These are phyloP conservation scores for Penicillium crystallinum DNA, from an alignment of 495 filamentous ascomycete genomes.

Conservation along the genomic window DNA sequence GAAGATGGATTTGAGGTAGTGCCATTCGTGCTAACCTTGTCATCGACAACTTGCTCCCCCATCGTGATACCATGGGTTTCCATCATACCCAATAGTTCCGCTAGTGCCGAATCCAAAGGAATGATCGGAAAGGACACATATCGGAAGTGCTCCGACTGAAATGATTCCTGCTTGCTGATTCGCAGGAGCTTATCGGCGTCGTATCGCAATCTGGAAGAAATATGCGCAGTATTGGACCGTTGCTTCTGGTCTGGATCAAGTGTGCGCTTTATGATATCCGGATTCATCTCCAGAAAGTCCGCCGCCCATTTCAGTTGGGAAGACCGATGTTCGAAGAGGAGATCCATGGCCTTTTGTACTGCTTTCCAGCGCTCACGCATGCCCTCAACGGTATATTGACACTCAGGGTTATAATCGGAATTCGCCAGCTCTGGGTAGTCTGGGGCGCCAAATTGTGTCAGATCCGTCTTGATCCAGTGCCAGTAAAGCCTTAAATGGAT, in stretches of 20 bases:
- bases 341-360: constrained; percentile 4
- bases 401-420: background rate
- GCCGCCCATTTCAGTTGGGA: constrained; percentile 10
- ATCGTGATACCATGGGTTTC: constrained; percentile 1
- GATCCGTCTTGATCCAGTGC: background rate
- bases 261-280: constrained; percentile 20
- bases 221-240: constrained; percentile 14
- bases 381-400: constrained; percentile 1
- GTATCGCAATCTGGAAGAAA: constrained; percentile 7
- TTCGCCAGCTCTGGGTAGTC: background rate
- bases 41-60: background rate
- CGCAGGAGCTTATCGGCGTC: background rate
- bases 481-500: background rate
- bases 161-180: background rate
- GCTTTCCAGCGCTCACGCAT: constrained; percentile 5
- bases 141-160: constrained; percentile 1
- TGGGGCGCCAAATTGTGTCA: background rate
- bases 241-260: constrained; percentile 14
- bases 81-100: constrained; percentile 7
- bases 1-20: background rate
- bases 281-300: constrained; percentile 16
- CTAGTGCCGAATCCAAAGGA: constrained; percentile 14
- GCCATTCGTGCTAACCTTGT: background rate
- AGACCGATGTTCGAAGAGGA: background rate
- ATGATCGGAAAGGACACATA: constrained; percentile 10